Percentiles rank a stretch among this genome's conserved stretches.
Evolutionary conservation across 2,329 filamentous ascomycete species (phyloP).

Genomic region (Neopestalotiopsis rosae): DNA sequence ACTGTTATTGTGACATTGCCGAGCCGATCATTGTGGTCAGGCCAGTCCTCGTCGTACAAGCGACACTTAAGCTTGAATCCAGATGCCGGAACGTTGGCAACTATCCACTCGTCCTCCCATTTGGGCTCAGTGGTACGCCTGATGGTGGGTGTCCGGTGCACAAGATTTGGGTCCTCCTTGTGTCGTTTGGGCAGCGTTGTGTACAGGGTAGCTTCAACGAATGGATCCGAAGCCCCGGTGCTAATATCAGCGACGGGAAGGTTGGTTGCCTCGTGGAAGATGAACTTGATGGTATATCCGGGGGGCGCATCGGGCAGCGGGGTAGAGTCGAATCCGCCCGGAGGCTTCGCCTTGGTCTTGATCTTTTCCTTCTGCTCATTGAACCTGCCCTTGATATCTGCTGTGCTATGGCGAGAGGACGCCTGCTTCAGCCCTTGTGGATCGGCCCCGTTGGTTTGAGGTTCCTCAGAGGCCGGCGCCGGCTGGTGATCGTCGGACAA

Average conservation of each 20-base stretch:
- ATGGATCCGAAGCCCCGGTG: slow-evolving; percentile 83
- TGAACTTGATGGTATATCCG: slow-evolving; percentile 86
- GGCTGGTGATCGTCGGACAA: neutral
- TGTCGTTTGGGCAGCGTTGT: slow-evolving; percentile 75
- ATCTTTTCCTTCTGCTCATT: slow-evolving; percentile 43
- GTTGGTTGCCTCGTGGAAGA: slow-evolving; percentile 80
- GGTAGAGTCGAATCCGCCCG: slow-evolving; percentile 81
- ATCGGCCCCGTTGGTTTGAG: slow-evolving; percentile 20
- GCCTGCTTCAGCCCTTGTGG: slow-evolving; percentile 20
- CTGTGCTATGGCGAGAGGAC: slow-evolving; percentile 18
- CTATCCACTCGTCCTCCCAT: slow-evolving; percentile 87
- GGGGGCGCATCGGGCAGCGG: slow-evolving; percentile 76
- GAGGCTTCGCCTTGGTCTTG: slow-evolving; percentile 56
- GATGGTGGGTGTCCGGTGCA: slow-evolving; percentile 77
- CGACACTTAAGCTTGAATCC: slow-evolving; percentile 87
- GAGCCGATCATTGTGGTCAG: slow-evolving; percentile 84
- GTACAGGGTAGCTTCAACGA: slow-evolving; percentile 75
- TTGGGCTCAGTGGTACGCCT: slow-evolving; percentile 73
- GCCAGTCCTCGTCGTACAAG: slow-evolving; percentile 88
- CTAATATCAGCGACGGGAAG: slow-evolving; percentile 83
- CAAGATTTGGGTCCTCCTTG: slow-evolving; percentile 82
- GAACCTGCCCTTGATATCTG: slow-evolving; percentile 39
- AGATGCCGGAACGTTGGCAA: slow-evolving; percentile 81
- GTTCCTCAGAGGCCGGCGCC: slow-evolving; percentile 11
- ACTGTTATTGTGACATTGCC: slow-evolving; percentile 82